Evolutionary conservation across 768 basidiomycete species (phyloP), one percentile per base, ranked within the genome.

Genomic region (Tylopilus subfusipes): DNA sequence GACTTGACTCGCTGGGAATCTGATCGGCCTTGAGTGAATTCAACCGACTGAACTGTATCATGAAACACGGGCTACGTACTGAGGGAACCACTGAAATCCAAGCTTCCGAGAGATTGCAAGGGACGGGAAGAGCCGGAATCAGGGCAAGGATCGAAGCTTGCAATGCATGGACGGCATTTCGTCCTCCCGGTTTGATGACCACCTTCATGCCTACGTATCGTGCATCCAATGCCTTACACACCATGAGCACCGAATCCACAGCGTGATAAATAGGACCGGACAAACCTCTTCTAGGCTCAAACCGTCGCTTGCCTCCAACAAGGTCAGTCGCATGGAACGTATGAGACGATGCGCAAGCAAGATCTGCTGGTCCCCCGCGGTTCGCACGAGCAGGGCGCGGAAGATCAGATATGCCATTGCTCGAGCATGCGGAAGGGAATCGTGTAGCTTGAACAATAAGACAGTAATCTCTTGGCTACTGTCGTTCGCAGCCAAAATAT

Each of bases 361-460:
- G 31, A 90, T 66, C 58, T 84, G 84, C 48, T 79, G 79, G 38
- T 81, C 79, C 14, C 84, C 84, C 5, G 82, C 78, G 0, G 84
- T 59, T 24, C 76, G 77, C 30, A 68, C 68, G 30, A 93, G 67
- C 50, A 94, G 67, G 0, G 80, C 77, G n/a, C 82, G 78, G n/a
- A 80, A 70, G 49, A 90, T 72, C 11, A 93, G 72, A 63, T 83
- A 82, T 0, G 80, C 80, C 43, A 93, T 68, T 3, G 80, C 69
- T 18, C 82, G 78, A 29, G 80, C 73, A 57, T 88, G 78, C 0
- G 80, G 63, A 56, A 81, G 75, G 0, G 72, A 48, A 44, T 80
- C 78, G 2, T 75, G 71, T 12, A 90, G 57, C 57, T 80, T 84
- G 18, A 61, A 59, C 4, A 90, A 63, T 14, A 94, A 65, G 49